Conservation (phyloP, 2,329 filamentous ascomycete species). For the Fusarium protoensiforme region DNA sequence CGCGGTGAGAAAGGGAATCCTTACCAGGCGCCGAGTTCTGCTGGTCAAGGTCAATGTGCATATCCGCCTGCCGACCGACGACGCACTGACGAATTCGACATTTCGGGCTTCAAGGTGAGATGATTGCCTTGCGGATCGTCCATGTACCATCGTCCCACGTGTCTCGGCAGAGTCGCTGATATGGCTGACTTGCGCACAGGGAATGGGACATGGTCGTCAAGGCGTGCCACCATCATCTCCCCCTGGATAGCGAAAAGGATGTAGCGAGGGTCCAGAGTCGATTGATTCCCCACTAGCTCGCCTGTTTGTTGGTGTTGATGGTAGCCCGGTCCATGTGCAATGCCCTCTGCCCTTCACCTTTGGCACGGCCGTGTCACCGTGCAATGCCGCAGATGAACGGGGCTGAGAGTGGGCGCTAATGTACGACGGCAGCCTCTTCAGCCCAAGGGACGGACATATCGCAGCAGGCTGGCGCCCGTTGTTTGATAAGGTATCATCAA, state of each 20-base stretch:
- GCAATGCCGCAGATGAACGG: background rate
- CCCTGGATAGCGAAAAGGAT: constrained; percentile 7
- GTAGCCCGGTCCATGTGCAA: constrained; percentile 10
- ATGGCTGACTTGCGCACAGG: background rate
- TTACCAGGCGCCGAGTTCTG: constrained; percentile 21
- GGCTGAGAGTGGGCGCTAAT: constrained; percentile 21
- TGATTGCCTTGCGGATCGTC: constrained; percentile 6
- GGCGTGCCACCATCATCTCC: background rate
- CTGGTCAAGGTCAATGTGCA: constrained; percentile 13
- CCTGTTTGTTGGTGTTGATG: constrained; percentile 20
- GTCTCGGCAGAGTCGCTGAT: constrained; percentile 6
- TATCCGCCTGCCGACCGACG: constrained; percentile 18
- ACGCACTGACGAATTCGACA: constrained; percentile 22
- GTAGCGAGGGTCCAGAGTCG: constrained; percentile 8
- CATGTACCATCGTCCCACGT: constrained; percentile 14
- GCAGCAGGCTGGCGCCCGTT: constrained; percentile 20
- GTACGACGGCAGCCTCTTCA: constrained; percentile 22
- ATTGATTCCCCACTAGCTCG: constrained; percentile 23
- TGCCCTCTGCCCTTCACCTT: constrained; percentile 3
- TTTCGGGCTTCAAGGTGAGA: constrained; percentile 14
- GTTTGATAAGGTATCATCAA: constrained; percentile 27
- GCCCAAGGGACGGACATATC: constrained; percentile 17
- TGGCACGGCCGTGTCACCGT: background rate
- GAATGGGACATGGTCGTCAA: background rate
- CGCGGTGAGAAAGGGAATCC: constrained; percentile 22